Base-by-base conservation (phyloP, 345 rosid species). In the Acer yangbiense region DNA sequence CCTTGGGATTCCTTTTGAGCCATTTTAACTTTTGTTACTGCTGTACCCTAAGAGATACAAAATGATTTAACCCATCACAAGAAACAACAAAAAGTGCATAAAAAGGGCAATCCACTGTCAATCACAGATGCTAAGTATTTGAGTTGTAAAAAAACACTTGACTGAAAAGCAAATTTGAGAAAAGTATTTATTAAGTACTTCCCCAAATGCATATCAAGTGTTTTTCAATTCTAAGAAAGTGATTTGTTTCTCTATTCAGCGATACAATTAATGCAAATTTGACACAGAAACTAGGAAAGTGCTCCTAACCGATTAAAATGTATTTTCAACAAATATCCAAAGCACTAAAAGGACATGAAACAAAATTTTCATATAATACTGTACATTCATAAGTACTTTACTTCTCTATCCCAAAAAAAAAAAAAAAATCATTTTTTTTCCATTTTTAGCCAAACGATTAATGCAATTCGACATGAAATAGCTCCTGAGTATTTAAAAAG, bases 1-100 rank as follows among this genome's bases (percentile, higher is more conserved):
- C 98, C 98, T 74, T 87, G 92, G 9, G 99, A 93, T 84, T 94
- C 99, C 91, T 96, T 96, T 68, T 96, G 92, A 7, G 98, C 86
- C 97, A 96, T 92, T 83, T 94, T 96, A 50, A 90, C 98, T 79
- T 96, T 96, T 20, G 99, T 96, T 21, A 86, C 99, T 6, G 88
- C 98, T 68, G 99, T 96, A 16, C 99, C 99, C 98, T 96, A 80
- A 50, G 27, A 84, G 41, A 77, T 64, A 44, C 32, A 81, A 77
- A 50, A 68, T 65, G 78, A 71, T 76, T 76, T 66, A 77, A 77
- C 43, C 76, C 81, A 83, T 77, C 61, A 17, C 20, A 77, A 27
- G 20, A 71, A 55, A 68, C 27, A 62, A 52, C 35, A 44, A 54
- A 35, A 77, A 63, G 10, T 58, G 21, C 17, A 70, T 12, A 68